Conservation (phyloP, 805 yeast genomes). For the Candida caryicola region DNA sequence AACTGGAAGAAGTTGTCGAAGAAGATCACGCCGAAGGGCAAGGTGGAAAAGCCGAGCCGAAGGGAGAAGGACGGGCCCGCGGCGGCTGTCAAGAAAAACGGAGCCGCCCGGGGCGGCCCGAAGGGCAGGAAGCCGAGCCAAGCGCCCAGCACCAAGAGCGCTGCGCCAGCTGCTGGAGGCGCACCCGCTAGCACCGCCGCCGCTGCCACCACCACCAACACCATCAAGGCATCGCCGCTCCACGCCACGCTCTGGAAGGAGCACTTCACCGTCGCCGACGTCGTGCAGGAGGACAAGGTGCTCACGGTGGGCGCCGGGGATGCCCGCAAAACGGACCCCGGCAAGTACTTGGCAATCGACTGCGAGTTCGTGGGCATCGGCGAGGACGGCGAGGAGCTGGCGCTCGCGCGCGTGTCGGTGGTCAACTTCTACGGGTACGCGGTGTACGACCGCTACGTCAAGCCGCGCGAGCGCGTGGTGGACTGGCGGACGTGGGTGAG, state of each 20-base stretch:
- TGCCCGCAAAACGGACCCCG: slow-evolving; percentile 45
- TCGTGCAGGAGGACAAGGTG: background rate
- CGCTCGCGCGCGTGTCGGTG: slow-evolving; percentile 80
- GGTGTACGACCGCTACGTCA: slow-evolving; percentile 70
- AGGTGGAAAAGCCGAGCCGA: background rate
- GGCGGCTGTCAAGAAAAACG: background rate
- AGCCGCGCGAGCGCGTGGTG: slow-evolving; percentile 70
- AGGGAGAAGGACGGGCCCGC: background rate
- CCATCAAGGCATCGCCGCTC: background rate
- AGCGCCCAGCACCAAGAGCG: background rate
- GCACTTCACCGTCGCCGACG: background rate
- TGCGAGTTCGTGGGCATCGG: slow-evolving; percentile 96
- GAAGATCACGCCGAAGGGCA: slow-evolving; percentile 3
- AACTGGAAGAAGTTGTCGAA: slow-evolving; percentile 20
- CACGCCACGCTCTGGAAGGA: background rate
- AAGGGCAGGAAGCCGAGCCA: background rate
- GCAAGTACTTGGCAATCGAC: slow-evolving; percentile 79
- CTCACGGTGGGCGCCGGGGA: slow-evolving; percentile 8
- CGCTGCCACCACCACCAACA: background rate
- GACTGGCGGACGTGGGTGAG: slow-evolving; percentile 94
- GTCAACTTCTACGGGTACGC: slow-evolving; percentile 79
- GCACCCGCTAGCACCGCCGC: background rate
- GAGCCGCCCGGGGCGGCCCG: background rate
- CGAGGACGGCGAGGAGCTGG: slow-evolving; percentile 63
- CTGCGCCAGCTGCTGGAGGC: background rate